Evolutionary conservation across 805 yeast species (phyloP), one percentile per base, ranked within the genome.

Genomic region (Hanseniaspora jakobsenii): DNA sequence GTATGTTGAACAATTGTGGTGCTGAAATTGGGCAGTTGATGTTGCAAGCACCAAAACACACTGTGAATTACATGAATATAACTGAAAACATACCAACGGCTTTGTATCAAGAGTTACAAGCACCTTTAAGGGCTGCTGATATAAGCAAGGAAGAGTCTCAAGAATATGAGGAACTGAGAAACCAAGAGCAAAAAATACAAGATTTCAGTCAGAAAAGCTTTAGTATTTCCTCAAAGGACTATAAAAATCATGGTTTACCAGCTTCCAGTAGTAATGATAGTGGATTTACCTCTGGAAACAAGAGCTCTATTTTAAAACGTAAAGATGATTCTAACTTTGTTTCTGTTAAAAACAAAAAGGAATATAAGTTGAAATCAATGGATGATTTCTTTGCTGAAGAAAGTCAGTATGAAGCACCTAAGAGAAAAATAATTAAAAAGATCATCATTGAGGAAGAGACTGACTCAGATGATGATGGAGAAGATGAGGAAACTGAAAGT

Each of bases 371-470:
- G 30, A 94, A 84, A 58, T 81, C 87, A 47, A 63, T 87, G 47
- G 96, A 87, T 55, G 97, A 87, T 49, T 87, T 87, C 58, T 77
- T 87, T 52, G 80, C 72, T 2, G 70, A 69, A 48, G 46, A 42
- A 12, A 42, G 37, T n/a, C 32, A 29, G 10, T 42, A 42, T 12
- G 62, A 71, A 12, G 61, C 67, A 16, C 53, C 52, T 8, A 38
- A 38, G 4, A 38, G 16, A 9, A 44, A 36, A 28, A 45, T 32
- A 48, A 50, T 44, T 53, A 49, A 41, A 48, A 42, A 28, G 38
- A 47, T 48, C 22, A 50, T 52, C n/a, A 53, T 55, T 41, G 64
- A 48, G 48, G 65, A 51, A 47, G 55, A 47, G 6, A 24, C 49
- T 1, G 60, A 54, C 6, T 63, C 55, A 5, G 65, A 57, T 2